Base-by-base conservation (phyloP, 805 yeast species). In the Komagataella pseudopastoris region DNA sequence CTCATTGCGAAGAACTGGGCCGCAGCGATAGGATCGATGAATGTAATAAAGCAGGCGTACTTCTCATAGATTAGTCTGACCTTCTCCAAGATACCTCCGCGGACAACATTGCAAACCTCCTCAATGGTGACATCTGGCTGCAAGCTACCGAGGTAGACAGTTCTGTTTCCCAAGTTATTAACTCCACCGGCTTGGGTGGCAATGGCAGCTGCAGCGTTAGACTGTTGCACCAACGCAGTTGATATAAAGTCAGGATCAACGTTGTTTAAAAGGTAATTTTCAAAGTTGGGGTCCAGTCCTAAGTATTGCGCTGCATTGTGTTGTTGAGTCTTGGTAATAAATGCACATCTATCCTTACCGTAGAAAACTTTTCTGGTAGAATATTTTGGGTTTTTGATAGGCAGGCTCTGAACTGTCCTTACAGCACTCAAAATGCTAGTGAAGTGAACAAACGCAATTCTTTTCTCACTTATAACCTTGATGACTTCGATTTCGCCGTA, bases 131-230 rank as follows among this genome's bases (percentile, higher is more conserved):
- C 82, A 54, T 85, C 95, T 51, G 86, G 89, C 57, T 91, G 96
- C 56, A 93, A 74, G 61, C 85, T 86, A 23, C 97, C 97, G 56
- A 91, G 71, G 63, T 89, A 91, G 44, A 91, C 90, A 0, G 97
- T 90, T 65, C 99, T 75, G 64, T 91, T 91, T 47, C 98, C 98
- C 57, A 89, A 72, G 63, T 91, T 91, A 53, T 81, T 81, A 23
- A 91, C 87, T 22, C 97, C 97, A 12, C 96, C 97, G 2, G 96
- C 95, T 51, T 90, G 80, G 0, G 95, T 85, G 1, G 96, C 96
- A 60, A 91, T 90, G 44, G 95, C 91, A n/a, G 96, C 96, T 6
- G 98, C 96, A 1, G 97, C 96, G 44, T 95, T 95, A 14, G 95
- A 82, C 68, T 93, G 97, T 66, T 88, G 95, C 44, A 91, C 86